Evolutionary conservation across 768 basidiomycete species (phyloP).

Genomic region (Mycena rosella): DNA sequence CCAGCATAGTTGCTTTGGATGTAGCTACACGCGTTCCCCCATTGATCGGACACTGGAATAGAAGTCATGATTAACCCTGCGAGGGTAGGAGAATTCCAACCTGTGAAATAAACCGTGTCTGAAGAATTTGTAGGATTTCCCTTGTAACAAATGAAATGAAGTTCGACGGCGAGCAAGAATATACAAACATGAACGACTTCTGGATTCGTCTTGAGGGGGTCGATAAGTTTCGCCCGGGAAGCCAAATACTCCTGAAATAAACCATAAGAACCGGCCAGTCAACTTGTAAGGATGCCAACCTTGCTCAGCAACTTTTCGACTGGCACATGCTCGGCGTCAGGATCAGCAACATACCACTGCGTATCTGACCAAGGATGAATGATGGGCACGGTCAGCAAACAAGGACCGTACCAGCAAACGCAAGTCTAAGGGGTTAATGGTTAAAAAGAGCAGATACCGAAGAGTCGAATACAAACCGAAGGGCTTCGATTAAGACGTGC

Average conservation of each 20-base stretch:
- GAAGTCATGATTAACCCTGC: background rate
- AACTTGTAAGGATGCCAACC: conserved; percentile 52
- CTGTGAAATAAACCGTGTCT: conserved; percentile 96
- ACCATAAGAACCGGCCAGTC: conserved; percentile 6
- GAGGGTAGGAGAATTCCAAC: conserved; percentile 46
- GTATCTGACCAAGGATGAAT: conserved; percentile 65
- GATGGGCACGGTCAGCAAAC: too few species aligned
- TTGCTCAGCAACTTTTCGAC: conserved; percentile 88
- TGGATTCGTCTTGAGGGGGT: conserved; percentile 74
- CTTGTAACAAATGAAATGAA: conserved; percentile 50
- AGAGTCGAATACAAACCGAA: conserved; percentile 65
- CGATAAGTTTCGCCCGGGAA: conserved; percentile 83
- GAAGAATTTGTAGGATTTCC: conserved; percentile 88
- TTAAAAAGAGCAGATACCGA: background rate
- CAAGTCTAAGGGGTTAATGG: conserved; percentile 50
- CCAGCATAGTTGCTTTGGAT: conserved; percentile 93
- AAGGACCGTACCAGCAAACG: conserved; percentile 74
- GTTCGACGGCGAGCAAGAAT: background rate
- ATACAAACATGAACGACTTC: conserved; percentile 73
- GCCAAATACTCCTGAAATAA: conserved; percentile 81
- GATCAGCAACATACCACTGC: conserved; percentile 94
- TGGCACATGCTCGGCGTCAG: conserved; percentile 81
- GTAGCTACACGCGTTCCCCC: conserved; percentile 91
- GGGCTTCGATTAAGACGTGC: conserved; percentile 87
- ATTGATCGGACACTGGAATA: conserved; percentile 77